Evolutionary conservation across 192 early-diverging fungal species (phyloP), one percentile per base, ranked within the genome.

Genomic region (Coemansia sp.): DNA sequence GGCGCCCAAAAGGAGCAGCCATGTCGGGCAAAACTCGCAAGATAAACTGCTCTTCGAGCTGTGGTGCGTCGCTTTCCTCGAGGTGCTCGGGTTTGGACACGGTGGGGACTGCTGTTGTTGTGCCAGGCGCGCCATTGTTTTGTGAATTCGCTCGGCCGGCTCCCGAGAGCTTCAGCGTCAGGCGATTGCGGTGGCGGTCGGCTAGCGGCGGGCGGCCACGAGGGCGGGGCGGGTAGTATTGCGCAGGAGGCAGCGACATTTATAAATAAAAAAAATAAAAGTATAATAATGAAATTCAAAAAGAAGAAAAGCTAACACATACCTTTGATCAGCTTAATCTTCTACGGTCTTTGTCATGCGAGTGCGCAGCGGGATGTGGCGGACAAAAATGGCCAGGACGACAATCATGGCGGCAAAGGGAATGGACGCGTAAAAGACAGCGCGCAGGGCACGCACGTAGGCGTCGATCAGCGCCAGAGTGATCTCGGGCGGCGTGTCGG

Each of bases 381-480:
- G 80, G 31, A 87, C 70, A 49, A 82, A 83, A 38, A 90, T 38
- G 2, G 70, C 67, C 16, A 78, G 24, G 44, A 90, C 24, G 38
- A 87, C 79, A 2, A 84, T 66, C 38, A 78, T 39, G 3, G 70
- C 86, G 2, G 66, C 76, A 49, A 90, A 77, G 0, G 87, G 87
- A 13, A 85, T 85, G 46, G 86, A 69, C 39, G 76, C 74, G 52
- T 77, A 74, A 70, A 80, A 87, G 15, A 85, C 78, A 4, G 60
- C 60, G 36, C 86, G 77, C 62, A 90, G 72, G 13, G 84, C 73
- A 12, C 43, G 31, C 27, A 86, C 87, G 69, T 88, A 88, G 5
- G 85, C 86, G 2, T 52, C 63, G 22, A 88, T 68, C 11, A 89
- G 74, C 4, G 72, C 64, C 0, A 9, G 5, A 44, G 73, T 72